Conservation (phyloP, 768 basidiomycete species). For the Amanita subjunquillea region DNA sequence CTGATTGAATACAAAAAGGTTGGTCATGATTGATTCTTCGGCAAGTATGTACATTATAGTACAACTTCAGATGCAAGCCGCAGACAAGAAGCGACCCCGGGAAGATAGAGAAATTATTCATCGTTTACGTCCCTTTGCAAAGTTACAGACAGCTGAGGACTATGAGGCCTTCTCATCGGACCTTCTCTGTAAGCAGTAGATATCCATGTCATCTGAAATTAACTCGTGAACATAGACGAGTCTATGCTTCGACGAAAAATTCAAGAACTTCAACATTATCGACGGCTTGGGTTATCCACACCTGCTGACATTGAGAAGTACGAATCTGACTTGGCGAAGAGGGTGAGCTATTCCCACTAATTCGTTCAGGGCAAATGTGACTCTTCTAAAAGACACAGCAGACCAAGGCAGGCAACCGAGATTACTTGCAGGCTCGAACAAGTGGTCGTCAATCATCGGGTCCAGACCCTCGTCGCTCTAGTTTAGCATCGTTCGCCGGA, state of each 20-base stretch:
- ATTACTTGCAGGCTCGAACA: conserved; percentile 42
- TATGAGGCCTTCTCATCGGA: conserved; percentile 85
- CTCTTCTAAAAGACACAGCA: conserved; percentile 33
- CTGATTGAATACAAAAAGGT: conserved; percentile 94
- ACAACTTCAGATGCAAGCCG: conserved; percentile 65
- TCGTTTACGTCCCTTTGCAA: conserved; percentile 83
- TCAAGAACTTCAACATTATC: conserved; percentile 84
- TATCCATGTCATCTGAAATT: neutral
- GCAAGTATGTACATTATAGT: conserved; percentile 4
- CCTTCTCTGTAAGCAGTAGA: conserved; percentile 62
- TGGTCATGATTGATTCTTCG: conserved; percentile 9
- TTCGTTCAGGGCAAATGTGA: conserved; percentile 6
- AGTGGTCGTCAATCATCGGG: conserved; percentile 42
- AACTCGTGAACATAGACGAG: conserved; percentile 50
- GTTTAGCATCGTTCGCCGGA: conserved; percentile 23
- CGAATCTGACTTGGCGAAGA: conserved; percentile 59
- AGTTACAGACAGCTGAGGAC: conserved; percentile 84
- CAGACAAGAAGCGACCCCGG: conserved; percentile 81
- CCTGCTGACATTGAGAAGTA: conserved; percentile 88
- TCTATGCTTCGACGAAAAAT: conserved; percentile 80
- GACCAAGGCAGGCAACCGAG: conserved; percentile 48
- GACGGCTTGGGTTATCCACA: conserved; percentile 75
- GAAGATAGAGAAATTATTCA: conserved; percentile 90
- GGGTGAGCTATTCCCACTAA: conserved; percentile 39
- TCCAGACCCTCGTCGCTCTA: conserved; percentile 42